Evolutionary conservation across 768 basidiomycete genomes (phyloP), one percentile per base, ranked within the genome.

Genomic region (Lentinula sp.): DNA sequence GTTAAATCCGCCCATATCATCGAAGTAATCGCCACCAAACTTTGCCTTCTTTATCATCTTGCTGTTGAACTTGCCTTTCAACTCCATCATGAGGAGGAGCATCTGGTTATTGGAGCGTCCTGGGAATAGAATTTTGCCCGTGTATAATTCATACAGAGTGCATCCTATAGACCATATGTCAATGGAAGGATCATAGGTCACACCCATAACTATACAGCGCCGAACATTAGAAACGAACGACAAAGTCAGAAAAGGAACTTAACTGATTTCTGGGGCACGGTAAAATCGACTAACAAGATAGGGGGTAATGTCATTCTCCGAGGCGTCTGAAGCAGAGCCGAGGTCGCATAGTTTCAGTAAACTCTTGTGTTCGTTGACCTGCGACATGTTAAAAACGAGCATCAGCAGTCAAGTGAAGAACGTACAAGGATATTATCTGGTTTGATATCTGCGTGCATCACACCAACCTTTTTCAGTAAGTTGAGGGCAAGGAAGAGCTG

Each of bases 371-470:
- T 98, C 95, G 65, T 95, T 97, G 34, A 98, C 95, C 95, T 98
- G 58, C 34, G 49, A 15, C 49, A 53, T 10, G 13, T 28, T 5
- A 8, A 5, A 0, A 15, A 15, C 43, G 10, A 40, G 21, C 42
- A 50, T n/a, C 45, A 56, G 60, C 43, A 16, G 37, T 10, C 18
- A 16, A 28, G 34, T 7, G 31, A 42, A 28, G 51, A 39, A 81
- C 87, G 35, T 64, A 95, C 95, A 68, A 98, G 73, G 46, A 99
- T 96, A 70, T 98, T 98, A 71, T 98, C 97, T 18, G 97, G 97
- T 73, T 98, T 98, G 71, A 99, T 92, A 70, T 99, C 97, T 6
- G 97, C 97, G 68, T 99, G 97, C 85, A 98, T 97, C 62, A 98
- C 86, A 65, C 91, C 93, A 62, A 86, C 83, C 75, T 98, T 98